These are phyloP conservation scores for Salix caprea DNA, from an alignment of 345 rosid species.

Conservation along the genomic window DNA sequence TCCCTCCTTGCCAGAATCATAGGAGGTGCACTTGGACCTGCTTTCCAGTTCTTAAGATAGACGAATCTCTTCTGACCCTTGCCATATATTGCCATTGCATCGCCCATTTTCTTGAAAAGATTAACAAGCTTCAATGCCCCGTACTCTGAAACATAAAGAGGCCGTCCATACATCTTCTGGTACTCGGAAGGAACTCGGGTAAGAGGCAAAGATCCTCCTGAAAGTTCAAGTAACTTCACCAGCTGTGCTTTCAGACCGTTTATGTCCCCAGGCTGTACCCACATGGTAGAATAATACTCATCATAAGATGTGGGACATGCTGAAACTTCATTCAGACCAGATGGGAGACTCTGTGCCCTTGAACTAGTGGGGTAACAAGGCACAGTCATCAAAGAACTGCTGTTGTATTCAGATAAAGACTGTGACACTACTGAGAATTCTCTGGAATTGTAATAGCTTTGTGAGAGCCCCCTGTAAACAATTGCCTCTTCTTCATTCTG, in stretches of 20 bases:
- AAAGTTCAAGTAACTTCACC: constrained; percentile 74
- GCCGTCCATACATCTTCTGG: constrained; percentile 68
- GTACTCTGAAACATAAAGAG: constrained; percentile 73
- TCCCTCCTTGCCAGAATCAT: constrained; percentile 47
- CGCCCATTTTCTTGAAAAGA: constrained; percentile 82
- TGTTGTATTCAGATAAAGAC: constrained; percentile 47
- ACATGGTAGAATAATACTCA: constrained; percentile 56
- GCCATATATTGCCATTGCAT: constrained; percentile 61
- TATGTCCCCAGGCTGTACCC: constrained; percentile 92
- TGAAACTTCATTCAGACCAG: constrained; percentile 44
- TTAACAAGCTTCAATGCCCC: constrained; percentile 71
- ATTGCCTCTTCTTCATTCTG: constrained; percentile 73
- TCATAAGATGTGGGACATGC: constrained; percentile 42
- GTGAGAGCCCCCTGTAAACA: constrained; percentile 57
- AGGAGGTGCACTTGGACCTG: constrained; percentile 45
- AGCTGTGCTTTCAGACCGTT: constrained; percentile 74
- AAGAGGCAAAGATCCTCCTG: constrained; percentile 79
- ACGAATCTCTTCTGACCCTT: constrained; percentile 70
- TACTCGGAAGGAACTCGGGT: constrained; percentile 70
- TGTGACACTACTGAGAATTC: constrained; percentile 55
- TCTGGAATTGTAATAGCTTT: constrained; percentile 52
- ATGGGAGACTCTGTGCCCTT: constrained; percentile 59
- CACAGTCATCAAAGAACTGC: constrained; percentile 30
- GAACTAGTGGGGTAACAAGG: constrained; percentile 34
- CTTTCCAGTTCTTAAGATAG: constrained; percentile 60